Conservation (phyloP, 805 yeast genomes). For the Kuraishia ogatae region DNA sequence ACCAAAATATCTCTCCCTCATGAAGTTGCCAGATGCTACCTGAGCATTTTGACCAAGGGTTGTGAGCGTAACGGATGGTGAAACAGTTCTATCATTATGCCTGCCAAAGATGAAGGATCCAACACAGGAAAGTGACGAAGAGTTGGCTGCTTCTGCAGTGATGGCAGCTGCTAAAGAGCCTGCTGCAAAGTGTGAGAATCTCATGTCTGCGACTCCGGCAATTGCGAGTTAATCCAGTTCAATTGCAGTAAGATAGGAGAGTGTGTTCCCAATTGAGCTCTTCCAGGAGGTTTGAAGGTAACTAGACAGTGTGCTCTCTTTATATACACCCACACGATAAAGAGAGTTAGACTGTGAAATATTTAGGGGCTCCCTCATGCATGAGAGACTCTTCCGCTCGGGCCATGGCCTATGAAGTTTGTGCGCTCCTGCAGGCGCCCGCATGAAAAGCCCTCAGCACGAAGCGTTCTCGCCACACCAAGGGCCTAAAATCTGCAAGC, state of each 20-base stretch:
- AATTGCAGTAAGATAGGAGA: too few species aligned
- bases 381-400: too few species aligned
- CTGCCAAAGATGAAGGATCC: slow-evolving; percentile 40
- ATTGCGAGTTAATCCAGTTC: too few species aligned
- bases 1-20: slow-evolving; percentile 34
- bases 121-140: slow-evolving; percentile 11
- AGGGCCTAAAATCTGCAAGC: background rate
- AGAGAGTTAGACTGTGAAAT: too few species aligned
- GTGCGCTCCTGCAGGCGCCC: background rate
- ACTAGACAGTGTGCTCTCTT: too few species aligned
- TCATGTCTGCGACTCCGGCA: background rate
- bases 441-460: background rate
- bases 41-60: slow-evolving; percentile 33
- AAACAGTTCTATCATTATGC: slow-evolving; percentile 39
- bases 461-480: background rate
- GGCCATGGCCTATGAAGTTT: too few species aligned
- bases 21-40: slow-evolving; percentile 28
- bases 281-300: too few species aligned
- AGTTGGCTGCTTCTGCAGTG: background rate
- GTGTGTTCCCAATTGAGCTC: too few species aligned
- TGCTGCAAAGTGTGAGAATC: background rate
- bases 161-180: background rate
- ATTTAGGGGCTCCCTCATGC: too few species aligned
- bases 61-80: slow-evolving; percentile 33
- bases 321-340: too few species aligned